Evolutionary conservation across 1,284 basidiomycete species (phyloP).

Genomic region (Pyrrhoderma lamaoense): DNA sequence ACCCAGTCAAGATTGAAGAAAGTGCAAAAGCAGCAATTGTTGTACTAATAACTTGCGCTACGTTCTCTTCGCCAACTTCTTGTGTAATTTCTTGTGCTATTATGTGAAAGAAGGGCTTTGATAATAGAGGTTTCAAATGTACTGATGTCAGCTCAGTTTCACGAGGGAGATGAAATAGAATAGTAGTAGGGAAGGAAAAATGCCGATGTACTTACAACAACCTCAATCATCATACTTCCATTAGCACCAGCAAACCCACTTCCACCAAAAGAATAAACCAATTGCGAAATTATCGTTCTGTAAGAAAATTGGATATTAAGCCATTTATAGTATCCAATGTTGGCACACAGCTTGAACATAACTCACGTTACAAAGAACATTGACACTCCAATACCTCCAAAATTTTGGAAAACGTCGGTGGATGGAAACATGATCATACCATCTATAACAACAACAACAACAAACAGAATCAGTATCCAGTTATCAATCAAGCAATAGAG

Average conservation of each 20-base stretch:
- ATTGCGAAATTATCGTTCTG: constrained; percentile 71
- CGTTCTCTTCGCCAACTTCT: constrained; percentile 67
- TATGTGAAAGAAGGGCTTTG: constrained; percentile 90
- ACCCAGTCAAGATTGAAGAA: constrained; percentile 83
- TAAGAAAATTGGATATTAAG: constrained; percentile 17
- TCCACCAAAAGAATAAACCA: constrained; percentile 82
- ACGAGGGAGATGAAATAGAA: too few species aligned
- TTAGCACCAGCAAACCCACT: constrained; percentile 87
- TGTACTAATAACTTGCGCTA: constrained; percentile 76
- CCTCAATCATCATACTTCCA: constrained; percentile 99
- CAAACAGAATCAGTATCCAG: neutral
- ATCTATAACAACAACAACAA: constrained; percentile 33
- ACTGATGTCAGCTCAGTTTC: neutral
- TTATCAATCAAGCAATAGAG: neutral
- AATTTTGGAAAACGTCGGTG: constrained; percentile 69
- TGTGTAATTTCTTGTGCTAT: constrained; percentile 72
- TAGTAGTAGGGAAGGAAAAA: neutral
- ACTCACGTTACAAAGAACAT: constrained; percentile 87
- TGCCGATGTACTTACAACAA: constrained; percentile 58
- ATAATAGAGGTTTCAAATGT: neutral
- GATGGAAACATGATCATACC: constrained; percentile 91
- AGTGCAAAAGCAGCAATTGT: constrained; percentile 88
- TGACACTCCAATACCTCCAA: constrained; percentile 88
- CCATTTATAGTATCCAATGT: too few species aligned
- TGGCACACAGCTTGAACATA: too few species aligned